Evolutionary conservation across 257 asterid species (phyloP).

Genomic region (Fraxinus quadrangulata): DNA sequence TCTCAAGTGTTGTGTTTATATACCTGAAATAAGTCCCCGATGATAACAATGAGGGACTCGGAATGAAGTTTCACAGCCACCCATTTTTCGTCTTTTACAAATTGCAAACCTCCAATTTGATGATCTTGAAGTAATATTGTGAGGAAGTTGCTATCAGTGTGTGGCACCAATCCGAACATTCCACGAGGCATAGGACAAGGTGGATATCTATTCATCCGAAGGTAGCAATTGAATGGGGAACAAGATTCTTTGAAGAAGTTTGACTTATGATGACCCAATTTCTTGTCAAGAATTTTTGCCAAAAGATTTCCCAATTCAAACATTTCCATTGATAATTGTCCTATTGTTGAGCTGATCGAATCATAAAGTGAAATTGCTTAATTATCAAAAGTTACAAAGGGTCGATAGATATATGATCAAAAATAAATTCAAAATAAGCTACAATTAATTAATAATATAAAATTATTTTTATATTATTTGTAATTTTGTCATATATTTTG

Average conservation of each 20-base stretch:
- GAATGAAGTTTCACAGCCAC: background rate
- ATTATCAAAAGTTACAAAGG: no score
- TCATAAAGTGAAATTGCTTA: background rate
- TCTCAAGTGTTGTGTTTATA: background rate
- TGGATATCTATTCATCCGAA: constrained; percentile 2
- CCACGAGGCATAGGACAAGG: background rate
- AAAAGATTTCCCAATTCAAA: background rate
- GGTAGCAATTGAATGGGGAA: background rate
- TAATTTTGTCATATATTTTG: no score
- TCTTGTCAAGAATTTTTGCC: background rate
- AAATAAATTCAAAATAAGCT: no score
- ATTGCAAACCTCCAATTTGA: background rate
- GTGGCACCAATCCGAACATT: background rate
- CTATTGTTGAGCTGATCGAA: background rate
- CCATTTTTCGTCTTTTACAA: background rate
- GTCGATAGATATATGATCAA: no score
- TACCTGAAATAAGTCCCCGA: background rate
- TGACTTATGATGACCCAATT: background rate
- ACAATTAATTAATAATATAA: no score
- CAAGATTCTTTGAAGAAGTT: background rate
- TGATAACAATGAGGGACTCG: background rate
- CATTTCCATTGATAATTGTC: background rate
- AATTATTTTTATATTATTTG: no score
- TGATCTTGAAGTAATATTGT: background rate
- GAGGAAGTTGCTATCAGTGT: background rate